Conservation (phyloP, 2,329 filamentous ascomycete species). For the Alternaria arbusti region DNA sequence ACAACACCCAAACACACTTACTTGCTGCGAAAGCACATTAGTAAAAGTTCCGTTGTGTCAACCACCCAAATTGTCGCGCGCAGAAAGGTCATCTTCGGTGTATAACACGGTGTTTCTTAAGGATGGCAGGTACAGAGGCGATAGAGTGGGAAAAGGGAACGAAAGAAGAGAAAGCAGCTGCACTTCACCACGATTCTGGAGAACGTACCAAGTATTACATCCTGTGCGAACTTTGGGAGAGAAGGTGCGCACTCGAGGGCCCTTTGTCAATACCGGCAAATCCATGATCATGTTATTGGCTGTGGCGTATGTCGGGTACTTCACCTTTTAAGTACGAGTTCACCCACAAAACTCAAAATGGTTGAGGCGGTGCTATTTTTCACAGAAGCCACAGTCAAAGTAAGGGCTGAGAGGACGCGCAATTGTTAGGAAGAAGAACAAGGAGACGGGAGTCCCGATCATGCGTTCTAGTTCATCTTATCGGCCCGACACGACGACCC, state of each 20-base stretch:
- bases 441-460: neutral
- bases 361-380: neutral
- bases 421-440: neutral
- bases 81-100: neutral
- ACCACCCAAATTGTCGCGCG: neutral
- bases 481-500: neutral
- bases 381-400: neutral
- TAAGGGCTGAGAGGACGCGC: neutral
- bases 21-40: conserved; percentile 6
- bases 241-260: conserved; percentile 6
- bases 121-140: neutral
- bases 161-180: neutral
- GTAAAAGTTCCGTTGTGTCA: neutral
- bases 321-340: neutral
- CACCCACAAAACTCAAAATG: neutral
- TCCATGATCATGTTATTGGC: conserved; percentile 2
- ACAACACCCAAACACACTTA: conserved; percentile 1
- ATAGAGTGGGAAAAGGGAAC: neutral
- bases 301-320: neutral
- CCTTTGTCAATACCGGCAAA: neutral
- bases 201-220: conserved; percentile 15
- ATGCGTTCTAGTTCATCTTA: neutral
- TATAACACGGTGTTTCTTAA: neutral
- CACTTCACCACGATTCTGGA: neutral
- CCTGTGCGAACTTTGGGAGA: conserved; percentile 13